These are phyloP conservation scores for Mycena albidolilacea DNA, from an alignment of 768 basidiomycete species.

Conservation along the genomic window DNA sequence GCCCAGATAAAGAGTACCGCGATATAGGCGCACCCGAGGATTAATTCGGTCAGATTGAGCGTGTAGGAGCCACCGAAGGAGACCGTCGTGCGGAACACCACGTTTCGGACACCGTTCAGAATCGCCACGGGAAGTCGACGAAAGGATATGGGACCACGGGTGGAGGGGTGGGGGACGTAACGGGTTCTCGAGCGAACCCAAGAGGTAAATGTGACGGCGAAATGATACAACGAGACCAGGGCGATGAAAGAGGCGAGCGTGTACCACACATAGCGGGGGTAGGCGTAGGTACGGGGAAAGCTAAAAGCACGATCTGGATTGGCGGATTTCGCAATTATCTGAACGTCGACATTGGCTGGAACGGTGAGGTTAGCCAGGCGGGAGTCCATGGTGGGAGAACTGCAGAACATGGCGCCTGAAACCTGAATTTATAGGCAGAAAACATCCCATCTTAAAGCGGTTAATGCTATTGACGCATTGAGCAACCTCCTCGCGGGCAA, in stretches of 20 bases:
- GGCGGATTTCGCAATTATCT: not conserved
- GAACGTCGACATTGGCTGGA: not conserved
- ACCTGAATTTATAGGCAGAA: constrained; percentile 27
- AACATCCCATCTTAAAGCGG: constrained; percentile 4
- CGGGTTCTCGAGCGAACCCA: constrained; percentile 38
- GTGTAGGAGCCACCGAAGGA: constrained; percentile 54
- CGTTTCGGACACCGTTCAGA: constrained; percentile 51
- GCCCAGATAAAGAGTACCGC: constrained; percentile 54
- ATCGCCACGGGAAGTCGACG: constrained; percentile 51
- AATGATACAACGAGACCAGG: constrained; percentile 54
- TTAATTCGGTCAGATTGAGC: constrained; percentile 59
- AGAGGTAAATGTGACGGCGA: constrained; percentile 43
- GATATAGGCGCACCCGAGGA: constrained; percentile 55
- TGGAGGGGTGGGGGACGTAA: constrained; percentile 16
- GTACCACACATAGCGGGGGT: constrained; percentile 54
- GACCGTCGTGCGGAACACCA: constrained; percentile 55
- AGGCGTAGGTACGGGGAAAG: constrained; percentile 20
- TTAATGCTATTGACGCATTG: constrained; percentile 1
- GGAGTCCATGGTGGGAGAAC: constrained; percentile 27
- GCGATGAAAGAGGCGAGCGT: constrained; percentile 59
- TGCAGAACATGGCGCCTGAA: not conserved
- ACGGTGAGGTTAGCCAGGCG: not conserved
- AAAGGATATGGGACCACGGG: constrained; percentile 34
- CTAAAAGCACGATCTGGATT: constrained; percentile 26
- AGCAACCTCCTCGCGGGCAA: constrained; percentile 19